phyloP scores from a whole-genome alignment of 495 filamentous ascomycete genomes.

The Penicillium fimorum region DNA sequence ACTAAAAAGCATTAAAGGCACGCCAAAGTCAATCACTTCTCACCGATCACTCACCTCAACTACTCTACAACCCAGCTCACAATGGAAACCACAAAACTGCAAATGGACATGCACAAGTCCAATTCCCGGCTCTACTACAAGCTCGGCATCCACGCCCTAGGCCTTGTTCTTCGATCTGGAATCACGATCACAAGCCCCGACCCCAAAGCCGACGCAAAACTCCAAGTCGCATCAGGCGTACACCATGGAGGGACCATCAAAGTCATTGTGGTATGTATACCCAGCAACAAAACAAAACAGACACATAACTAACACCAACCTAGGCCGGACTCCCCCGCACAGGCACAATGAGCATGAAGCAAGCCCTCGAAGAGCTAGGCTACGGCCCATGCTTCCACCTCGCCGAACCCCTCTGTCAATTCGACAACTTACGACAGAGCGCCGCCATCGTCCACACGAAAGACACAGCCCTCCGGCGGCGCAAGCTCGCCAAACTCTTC shows the following conservation, averaged over 20 bases:
- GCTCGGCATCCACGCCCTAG: constrained; percentile 6
- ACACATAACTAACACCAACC: constrained; percentile 22
- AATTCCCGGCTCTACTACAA: constrained; percentile 5
- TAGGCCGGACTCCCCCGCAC: constrained; percentile 53
- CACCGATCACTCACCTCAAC: neutral
- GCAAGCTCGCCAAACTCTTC: constrained; percentile 47
- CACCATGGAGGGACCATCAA: constrained; percentile 5
- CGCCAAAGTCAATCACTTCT: neutral
- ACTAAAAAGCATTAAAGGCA: neutral
- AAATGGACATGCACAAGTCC: constrained; percentile 10
- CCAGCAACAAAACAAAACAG: neutral
- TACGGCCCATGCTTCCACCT: constrained; percentile 32
- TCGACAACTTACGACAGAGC: constrained; percentile 61
- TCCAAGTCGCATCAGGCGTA: constrained; percentile 18
- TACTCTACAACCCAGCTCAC: neutral
- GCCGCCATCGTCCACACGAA: constrained; percentile 46
- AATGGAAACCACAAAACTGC: constrained; percentile 9
- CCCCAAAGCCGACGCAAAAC: constrained; percentile 7
- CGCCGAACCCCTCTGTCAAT: constrained; percentile 26
- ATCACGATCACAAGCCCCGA: constrained; percentile 7
- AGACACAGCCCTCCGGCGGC: constrained; percentile 41
- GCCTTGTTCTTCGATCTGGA: neutral
- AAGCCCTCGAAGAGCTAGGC: constrained; percentile 46
- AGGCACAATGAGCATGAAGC: constrained; percentile 48
- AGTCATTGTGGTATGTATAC: constrained; percentile 3